Evolutionary conservation across 371 early-diverging fungal genomes (phyloP).

Genomic region (Mortierella sp.): DNA sequence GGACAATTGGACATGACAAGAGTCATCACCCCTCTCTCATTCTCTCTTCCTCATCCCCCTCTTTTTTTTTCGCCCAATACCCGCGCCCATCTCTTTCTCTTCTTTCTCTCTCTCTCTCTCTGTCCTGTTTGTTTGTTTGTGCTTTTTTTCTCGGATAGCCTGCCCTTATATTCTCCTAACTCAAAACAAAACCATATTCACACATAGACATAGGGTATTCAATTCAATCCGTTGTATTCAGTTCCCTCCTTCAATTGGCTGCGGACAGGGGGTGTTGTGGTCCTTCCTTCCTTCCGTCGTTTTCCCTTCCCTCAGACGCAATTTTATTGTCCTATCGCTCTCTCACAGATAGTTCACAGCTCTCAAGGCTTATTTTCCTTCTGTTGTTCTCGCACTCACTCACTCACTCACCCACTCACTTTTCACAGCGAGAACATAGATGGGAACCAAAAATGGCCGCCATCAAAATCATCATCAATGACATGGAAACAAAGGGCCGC

Average conservation of each 20-base stretch:
- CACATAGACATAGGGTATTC: neutral
- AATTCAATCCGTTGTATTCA: neutral
- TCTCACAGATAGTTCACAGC: neutral
- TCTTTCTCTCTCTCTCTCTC: neutral
- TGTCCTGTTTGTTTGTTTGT: neutral
- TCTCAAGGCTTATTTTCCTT: conserved; percentile 5
- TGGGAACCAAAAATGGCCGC: conserved; percentile 21
- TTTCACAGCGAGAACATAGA: neutral
- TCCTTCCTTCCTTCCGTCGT: neutral
- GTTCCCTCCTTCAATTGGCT: neutral
- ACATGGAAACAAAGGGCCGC: conserved; percentile 4
- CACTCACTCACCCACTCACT: neutral
- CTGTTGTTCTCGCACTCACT: neutral
- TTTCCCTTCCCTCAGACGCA: neutral
- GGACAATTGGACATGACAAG: neutral
- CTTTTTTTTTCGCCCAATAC: conserved; percentile 2
- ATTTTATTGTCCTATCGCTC: conserved; percentile 14
- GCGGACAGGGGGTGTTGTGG: neutral
- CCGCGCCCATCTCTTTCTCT: conserved; percentile 18
- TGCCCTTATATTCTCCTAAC: conserved; percentile 16
- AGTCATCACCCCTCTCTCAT: neutral
- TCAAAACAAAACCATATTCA: neutral
- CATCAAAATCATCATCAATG: neutral
- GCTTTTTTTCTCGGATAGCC: neutral
- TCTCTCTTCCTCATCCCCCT: neutral